A percentile compares a stretch with the other conserved stretches of the same genome.
phyloP scores from a whole-genome alignment of 2,329 filamentous ascomycete genomes.

The Alternaria brassicae region DNA sequence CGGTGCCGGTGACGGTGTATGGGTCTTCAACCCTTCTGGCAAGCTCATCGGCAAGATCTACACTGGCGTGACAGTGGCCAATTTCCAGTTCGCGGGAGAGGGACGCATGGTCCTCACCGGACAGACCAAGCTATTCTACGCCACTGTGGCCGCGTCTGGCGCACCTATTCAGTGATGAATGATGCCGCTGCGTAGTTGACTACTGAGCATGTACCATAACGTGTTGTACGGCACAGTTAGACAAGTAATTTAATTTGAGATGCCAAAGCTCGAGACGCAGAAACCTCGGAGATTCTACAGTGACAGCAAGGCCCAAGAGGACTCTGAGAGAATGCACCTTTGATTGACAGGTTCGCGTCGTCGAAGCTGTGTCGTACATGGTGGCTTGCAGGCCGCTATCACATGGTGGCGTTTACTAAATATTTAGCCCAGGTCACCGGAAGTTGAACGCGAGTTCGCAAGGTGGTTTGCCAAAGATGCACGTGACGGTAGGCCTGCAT shows the following conservation, averaged over 20 bases:
- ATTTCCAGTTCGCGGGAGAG: constrained; percentile 35
- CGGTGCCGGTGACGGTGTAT: constrained; percentile 59
- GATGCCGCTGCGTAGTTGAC: neutral
- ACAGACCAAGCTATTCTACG: constrained; percentile 35
- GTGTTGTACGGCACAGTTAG: neutral
- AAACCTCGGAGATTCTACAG: neutral
- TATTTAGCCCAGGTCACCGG: neutral
- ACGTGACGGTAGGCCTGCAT: neutral
- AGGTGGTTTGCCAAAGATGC: neutral
- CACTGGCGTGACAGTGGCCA: constrained; percentile 29
- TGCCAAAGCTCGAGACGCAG: neutral
- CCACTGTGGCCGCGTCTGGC: constrained; percentile 28
- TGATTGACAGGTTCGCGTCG: neutral
- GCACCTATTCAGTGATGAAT: constrained; percentile 5
- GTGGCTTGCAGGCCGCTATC: neutral
- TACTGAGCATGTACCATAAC: neutral
- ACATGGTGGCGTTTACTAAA: neutral
- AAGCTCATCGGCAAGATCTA: constrained; percentile 52
- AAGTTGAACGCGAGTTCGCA: neutral
- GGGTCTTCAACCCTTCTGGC: constrained; percentile 58
- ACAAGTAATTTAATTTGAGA: constrained; percentile 2
- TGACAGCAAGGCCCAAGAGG: neutral
- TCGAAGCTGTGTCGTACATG: neutral
- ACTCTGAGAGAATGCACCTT: neutral
- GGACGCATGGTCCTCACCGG: constrained; percentile 35